Base-by-base conservation (phyloP, 2,329 filamentous ascomycete species). In the Aureobasidium pullulans region DNA sequence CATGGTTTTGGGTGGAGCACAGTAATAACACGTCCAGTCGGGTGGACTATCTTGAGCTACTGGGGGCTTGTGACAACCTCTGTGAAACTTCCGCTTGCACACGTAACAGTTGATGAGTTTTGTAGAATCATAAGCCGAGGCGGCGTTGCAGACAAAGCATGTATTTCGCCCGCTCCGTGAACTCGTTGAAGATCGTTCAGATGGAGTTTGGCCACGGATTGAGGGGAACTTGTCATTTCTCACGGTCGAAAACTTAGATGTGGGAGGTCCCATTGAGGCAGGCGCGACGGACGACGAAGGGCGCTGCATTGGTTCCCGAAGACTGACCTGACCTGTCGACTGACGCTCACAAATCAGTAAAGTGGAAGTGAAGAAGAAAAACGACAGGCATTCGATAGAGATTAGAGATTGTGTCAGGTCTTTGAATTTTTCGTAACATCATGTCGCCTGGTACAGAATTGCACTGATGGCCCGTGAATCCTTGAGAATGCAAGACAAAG, bases 391-490 rank as follows among this genome's bases (percentile, higher is more conserved):
- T 11, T 13, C 36, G 50, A 29, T 31, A 23, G 37, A 31, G 31
- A 9, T 16, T 40, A 57, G 40, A 40, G 16, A 39, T 39, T 39
- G 77, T 77, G 79, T 89, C 86, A 88, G 86, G 81, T 88, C 85
- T 89, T 88, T 88, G 87, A 84, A 88, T 84, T 87, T 82, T 80
- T 52, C 72, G 71, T 82, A 78, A 72, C 74, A 66, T 75, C 74
- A 76, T 62, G 60, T 71, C 70, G 70, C 70, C 63, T 59, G 71
- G 70, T 70, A 10, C n/a, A 19, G 16, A 48, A 16, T 29, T 52
- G 37, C 32, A 44, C 36, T 49, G 34, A 48, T 31, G 43, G 59
- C 34, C 34, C 28, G 36, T 48, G 37, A 11, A 48, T 2, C 8
- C 19, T 28, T 31, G 19, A 32, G 47, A 39, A 57, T 57, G 19